phyloP scores from a whole-genome alignment of 2,329 filamentous ascomycete genomes.

The Chaetothyriales sp. region DNA sequence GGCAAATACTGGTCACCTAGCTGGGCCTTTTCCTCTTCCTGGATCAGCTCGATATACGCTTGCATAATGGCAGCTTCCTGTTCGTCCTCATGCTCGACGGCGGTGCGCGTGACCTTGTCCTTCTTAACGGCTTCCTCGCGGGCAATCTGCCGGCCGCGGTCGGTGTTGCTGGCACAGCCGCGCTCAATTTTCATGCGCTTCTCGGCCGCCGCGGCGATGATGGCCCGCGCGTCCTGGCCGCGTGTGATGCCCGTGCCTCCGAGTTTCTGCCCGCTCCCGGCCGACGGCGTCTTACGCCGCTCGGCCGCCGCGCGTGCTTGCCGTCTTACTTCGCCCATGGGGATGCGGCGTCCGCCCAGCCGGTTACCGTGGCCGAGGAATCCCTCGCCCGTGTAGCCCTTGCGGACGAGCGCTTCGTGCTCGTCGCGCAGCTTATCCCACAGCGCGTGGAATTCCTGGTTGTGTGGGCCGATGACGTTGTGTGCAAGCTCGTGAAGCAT shows the following conservation, averaged over 20 bases:
- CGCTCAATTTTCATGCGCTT: slow-evolving; percentile 52
- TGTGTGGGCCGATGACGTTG: slow-evolving; percentile 70
- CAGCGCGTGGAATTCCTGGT: slow-evolving; percentile 66
- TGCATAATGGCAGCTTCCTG: slow-evolving; percentile 78
- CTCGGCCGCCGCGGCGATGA: slow-evolving; percentile 59
- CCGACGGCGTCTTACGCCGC: slow-evolving; percentile 44
- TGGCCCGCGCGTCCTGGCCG: slow-evolving; percentile 55
- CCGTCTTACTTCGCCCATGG: slow-evolving; percentile 58
- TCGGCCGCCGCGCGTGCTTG: slow-evolving; percentile 63
- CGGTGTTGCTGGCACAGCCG: slow-evolving; percentile 63
- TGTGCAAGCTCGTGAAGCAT: slow-evolving; percentile 92
- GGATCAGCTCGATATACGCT: slow-evolving; percentile 72
- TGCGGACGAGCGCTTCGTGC: slow-evolving; percentile 58
- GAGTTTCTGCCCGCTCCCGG: slow-evolving; percentile 55
- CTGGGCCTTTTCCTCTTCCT: slow-evolving; percentile 57
- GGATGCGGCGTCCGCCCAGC: slow-evolving; percentile 55
- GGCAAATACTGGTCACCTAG: slow-evolving; percentile 44
- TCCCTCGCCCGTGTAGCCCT: slow-evolving; percentile 82
- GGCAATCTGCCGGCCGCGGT: slow-evolving; percentile 51
- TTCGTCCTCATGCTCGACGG: slow-evolving; percentile 76
- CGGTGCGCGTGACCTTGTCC: slow-evolving; percentile 62
- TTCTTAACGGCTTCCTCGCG: slow-evolving; percentile 48
- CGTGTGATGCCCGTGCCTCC: slow-evolving; percentile 48
- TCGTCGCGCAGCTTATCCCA: slow-evolving; percentile 87
- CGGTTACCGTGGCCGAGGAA: slow-evolving; percentile 65